Evolutionary conservation across 1,284 basidiomycete genomes (phyloP).

Genomic region (Xerocomus amazonicus): DNA sequence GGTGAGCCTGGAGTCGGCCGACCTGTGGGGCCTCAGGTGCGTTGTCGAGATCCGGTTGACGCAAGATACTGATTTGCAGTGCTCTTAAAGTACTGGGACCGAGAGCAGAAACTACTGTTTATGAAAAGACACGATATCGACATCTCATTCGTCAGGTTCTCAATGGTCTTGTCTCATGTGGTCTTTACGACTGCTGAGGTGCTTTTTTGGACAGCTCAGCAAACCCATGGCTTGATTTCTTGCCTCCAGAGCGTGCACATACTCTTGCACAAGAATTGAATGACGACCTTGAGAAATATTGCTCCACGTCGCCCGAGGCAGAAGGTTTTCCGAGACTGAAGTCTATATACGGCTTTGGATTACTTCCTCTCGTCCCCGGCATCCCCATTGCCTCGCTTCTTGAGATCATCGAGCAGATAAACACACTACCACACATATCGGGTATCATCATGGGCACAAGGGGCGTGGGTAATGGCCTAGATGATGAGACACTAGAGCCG

Average conservation of each 20-base stretch:
- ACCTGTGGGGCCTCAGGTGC: constrained; percentile 58
- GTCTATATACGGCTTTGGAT: constrained; percentile 79
- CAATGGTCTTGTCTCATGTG: constrained; percentile 1
- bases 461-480: constrained; percentile 75
- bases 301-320: constrained; percentile 53
- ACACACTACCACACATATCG: constrained; percentile 61
- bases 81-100: constrained; percentile 69
- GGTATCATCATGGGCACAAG: constrained; percentile 81
- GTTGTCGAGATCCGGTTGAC: constrained; percentile 5
- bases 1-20: constrained; percentile 75
- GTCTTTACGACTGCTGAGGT: constrained; percentile 9
- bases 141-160: constrained; percentile 53
- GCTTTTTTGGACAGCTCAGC: constrained; percentile 50
- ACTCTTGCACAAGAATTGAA: constrained; percentile 67
- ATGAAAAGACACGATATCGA: constrained; percentile 63
- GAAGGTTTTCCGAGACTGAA: constrained; percentile 39
- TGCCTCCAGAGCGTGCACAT: constrained; percentile 64
- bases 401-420: constrained; percentile 61
- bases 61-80: constrained; percentile 30
- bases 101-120: constrained; percentile 64
- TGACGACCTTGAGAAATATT: constrained; percentile 73
- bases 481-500: constrained; percentile 72
- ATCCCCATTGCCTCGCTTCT: constrained; percentile 55
- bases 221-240: constrained; percentile 87
- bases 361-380: constrained; percentile 74